Conservation (phyloP, 352 stramenopile genomes). For the Thraustochytrium sp. region DNA sequence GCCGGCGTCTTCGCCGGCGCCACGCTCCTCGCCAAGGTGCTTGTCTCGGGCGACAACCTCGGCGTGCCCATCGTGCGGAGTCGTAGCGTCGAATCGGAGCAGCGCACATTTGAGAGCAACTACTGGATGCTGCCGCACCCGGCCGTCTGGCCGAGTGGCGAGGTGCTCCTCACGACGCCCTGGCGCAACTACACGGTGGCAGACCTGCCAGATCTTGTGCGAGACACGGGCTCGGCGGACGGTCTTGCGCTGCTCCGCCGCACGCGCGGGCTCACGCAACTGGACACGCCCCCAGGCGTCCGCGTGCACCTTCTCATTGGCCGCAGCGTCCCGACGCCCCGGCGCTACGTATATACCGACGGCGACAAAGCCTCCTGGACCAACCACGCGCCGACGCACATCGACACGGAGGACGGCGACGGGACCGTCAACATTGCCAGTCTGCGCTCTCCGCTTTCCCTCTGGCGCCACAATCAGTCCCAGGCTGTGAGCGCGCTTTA, state of each 20-base stretch:
- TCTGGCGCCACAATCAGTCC: not conserved
- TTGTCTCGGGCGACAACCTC: conserved; percentile 40
- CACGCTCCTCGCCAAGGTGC: conserved; percentile 39
- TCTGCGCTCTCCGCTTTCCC: not conserved
- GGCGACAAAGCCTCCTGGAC: not conserved
- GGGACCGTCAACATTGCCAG: not conserved
- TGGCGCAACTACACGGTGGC: not conserved
- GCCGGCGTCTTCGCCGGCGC: conserved; percentile 38
- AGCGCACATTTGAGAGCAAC: conserved; percentile 46
- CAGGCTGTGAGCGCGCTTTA: not conserved
- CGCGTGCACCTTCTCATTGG: not conserved
- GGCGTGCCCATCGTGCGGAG: not conserved
- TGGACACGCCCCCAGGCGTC: not conserved
- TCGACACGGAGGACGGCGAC: not conserved
- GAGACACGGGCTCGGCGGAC: not conserved
- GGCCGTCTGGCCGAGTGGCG: not conserved
- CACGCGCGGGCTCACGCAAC: not conserved
- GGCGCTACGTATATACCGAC: not conserved
- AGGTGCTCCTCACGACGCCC: not conserved
- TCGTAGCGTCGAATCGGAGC: conserved; percentile 16
- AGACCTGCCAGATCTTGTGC: not conserved
- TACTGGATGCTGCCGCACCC: conserved; percentile 30
- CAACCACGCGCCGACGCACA: not conserved
- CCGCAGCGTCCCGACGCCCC: not conserved
- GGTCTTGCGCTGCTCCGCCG: not conserved